Base-by-base conservation (phyloP, 352 stramenopile genomes). In the Phytopythium kandeliae region DNA sequence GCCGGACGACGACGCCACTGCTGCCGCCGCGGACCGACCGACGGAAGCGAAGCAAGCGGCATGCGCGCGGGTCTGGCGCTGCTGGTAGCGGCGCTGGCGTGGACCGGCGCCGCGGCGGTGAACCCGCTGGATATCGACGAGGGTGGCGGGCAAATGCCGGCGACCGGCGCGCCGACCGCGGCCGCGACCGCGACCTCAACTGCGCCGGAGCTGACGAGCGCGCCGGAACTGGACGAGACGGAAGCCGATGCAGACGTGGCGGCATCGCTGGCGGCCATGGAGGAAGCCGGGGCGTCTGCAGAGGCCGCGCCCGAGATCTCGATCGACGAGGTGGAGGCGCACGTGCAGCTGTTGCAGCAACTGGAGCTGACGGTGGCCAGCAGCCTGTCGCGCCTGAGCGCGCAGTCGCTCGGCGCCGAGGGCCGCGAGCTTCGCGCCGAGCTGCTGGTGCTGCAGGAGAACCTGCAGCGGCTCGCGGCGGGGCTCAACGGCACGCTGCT, bases 251-350 rank as follows among this genome's bases (percentile, higher is more conserved):
- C 37, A 8, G 37, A 24, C 7, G 9, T 7, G 19, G 37, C 19
- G 15, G 35, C 15, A 2, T 28, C 40, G 21, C 36, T 21, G 8
- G n/a, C 25, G 41, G 13, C 24, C 22, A 15, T 24, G 25, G 44
- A 51, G 26, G 45, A 7, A 10, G 41, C 19, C 10, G 30, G 12
- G 7, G 45, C 17, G 19, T 36, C 40, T 7, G 53, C 55, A 17
- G 56, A 67, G 33, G 56, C 52, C 24, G 58, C 53, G 31, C 63
- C 67, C 8, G 74, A 90, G 42, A 52, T 86, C 3, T 88, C 80
- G 5, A 92, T 92, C 36, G 69, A 88, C 51, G 76, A 87, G 55
- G 78, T 92, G 8, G 78, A 86, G 51, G 73, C 80, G 19, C 81
- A 92, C 66, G 55, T 92, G 10, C 69, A 84, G 19, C 83, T 92